These are phyloP conservation scores for Apium graveolens DNA, from an alignment of 129 eudicot genomes.

Conservation along the genomic window DNA sequence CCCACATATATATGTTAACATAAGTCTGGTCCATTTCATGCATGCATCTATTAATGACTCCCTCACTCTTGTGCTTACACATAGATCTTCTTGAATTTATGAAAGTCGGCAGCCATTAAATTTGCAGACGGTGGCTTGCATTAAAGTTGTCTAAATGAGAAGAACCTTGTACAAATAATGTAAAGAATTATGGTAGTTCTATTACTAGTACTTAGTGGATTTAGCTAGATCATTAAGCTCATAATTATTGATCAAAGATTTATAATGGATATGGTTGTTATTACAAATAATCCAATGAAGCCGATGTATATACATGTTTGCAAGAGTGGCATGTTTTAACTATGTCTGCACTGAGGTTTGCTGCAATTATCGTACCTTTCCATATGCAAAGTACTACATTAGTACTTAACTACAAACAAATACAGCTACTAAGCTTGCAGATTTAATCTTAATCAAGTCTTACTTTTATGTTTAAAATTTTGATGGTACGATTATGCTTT, in stretches of 20 bases:
- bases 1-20: background rate
- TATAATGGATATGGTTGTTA: background rate
- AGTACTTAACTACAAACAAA: background rate
- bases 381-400: background rate
- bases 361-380: background rate
- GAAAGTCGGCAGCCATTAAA: background rate
- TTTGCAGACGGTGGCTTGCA: slow-evolving; percentile 3
- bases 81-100: slow-evolving; percentile 1
- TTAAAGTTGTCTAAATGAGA: background rate
- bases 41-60: background rate
- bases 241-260: background rate
- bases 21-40: background rate
- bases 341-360: background rate
- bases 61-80: background rate
- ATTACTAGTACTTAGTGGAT: background rate
- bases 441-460: background rate
- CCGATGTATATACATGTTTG: background rate
- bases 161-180: slow-evolving; percentile 3
- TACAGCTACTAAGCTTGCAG: background rate
- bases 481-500: background rate
- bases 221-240: background rate
- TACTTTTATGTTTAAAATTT: background rate
- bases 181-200: background rate
- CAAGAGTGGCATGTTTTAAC: background rate
- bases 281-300: background rate